phyloP scores from a whole-genome alignment of 2,329 filamentous ascomycete species.

The Epichloe glyceriae region DNA sequence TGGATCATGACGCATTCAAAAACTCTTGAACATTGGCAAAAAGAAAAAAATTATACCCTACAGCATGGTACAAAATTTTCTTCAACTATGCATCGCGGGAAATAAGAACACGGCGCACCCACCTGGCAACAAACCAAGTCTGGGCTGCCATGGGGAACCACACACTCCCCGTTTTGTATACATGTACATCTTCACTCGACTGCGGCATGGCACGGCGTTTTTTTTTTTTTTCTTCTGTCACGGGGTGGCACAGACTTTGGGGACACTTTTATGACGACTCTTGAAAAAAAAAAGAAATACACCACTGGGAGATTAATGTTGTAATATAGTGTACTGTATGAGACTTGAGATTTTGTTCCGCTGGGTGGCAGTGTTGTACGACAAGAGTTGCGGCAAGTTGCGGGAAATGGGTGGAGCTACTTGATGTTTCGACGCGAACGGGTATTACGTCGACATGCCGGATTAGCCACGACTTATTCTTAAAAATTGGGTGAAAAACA shows the following conservation, averaged over 20 bases:
- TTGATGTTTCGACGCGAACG: too few relatives aligned
- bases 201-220: slow-evolving; percentile 41
- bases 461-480: too few relatives aligned
- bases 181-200: slow-evolving; percentile 41
- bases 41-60: too few relatives aligned
- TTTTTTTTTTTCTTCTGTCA: slow-evolving; percentile 7
- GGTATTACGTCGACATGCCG: too few relatives aligned
- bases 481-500: too few relatives aligned
- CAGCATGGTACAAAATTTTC: too few relatives aligned
- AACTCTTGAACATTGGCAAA: too few relatives aligned
- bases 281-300: neutral
- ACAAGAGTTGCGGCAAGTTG: too few relatives aligned
- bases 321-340: slow-evolving; percentile 10
- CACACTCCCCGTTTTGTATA: slow-evolving; percentile 18
- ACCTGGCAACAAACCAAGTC: neutral
- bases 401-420: too few relatives aligned
- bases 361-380: neutral
- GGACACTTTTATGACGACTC: slow-evolving; percentile 4
- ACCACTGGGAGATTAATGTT: slow-evolving; percentile 14
- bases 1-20: too few relatives aligned
- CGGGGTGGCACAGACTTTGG: slow-evolving; percentile 10
- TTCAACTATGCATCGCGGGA: neutral
- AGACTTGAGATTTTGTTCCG: neutral
- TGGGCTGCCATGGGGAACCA: neutral
- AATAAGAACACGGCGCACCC: neutral